A percentile compares a stretch with the other conserved stretches of the same genome.
Evolutionary conservation across 1,139 yeast species (phyloP).

Genomic region (Taphrina betulina): DNA sequence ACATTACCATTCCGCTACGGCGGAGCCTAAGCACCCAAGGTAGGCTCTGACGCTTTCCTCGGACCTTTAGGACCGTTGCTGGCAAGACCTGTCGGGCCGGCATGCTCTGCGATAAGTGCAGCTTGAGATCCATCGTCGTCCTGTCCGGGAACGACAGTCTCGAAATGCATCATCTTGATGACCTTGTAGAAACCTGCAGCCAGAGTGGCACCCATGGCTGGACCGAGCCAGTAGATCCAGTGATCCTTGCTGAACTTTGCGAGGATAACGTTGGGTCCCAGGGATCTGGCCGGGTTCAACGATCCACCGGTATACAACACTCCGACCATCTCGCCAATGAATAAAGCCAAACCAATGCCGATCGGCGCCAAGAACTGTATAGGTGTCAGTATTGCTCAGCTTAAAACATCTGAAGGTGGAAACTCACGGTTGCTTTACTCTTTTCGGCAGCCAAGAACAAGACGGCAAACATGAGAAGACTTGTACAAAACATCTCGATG

Average conservation of each 20-base stretch:
- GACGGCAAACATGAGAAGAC: constrained; percentile 57
- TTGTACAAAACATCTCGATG: constrained; percentile 78
- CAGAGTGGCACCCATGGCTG: constrained; percentile 65
- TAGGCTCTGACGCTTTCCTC: too few species aligned
- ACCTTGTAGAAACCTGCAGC: constrained; percentile 69
- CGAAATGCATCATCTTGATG: constrained; percentile 65
- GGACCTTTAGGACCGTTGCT: too few species aligned
- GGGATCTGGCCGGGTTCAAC: constrained; percentile 61
- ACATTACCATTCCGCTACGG: too few species aligned
- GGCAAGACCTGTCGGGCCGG: too few species aligned
- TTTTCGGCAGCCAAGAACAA: constrained; percentile 68
- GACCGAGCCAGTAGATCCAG: constrained; percentile 83
- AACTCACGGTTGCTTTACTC: constrained; percentile 58
- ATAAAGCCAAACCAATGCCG: constrained; percentile 76
- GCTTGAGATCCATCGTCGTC: constrained; percentile 45
- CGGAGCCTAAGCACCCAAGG: too few species aligned
- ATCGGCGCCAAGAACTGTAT: background rate
- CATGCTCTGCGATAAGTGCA: background rate
- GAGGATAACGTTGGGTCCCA: constrained; percentile 76
- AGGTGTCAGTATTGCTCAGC: too few species aligned
- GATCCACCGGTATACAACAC: background rate
- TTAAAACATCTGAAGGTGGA: too few species aligned
- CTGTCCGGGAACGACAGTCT: constrained; percentile 71
- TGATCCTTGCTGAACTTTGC: constrained; percentile 70
- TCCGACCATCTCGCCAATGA: constrained; percentile 65